These are phyloP conservation scores for Lyophyllum atratum DNA, from an alignment of 768 basidiomycete genomes.

Conservation along the genomic window DNA sequence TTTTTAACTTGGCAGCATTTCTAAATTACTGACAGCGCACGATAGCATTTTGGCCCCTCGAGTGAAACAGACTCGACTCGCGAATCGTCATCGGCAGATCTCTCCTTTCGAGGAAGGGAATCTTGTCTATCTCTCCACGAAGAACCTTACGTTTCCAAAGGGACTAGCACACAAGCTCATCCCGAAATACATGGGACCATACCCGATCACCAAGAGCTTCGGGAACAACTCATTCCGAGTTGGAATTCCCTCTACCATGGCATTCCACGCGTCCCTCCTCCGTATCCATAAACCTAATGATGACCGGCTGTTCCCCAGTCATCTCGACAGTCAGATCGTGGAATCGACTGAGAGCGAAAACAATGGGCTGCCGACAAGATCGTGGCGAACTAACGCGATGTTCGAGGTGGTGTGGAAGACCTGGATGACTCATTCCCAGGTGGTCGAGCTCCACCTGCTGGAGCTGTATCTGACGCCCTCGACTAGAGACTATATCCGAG, in stretches of 20 bases:
- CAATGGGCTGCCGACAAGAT: conserved; percentile 7
- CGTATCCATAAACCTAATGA: conserved; percentile 26
- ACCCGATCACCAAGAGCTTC: neutral
- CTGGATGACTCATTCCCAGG: conserved; percentile 1
- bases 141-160: conserved; percentile 4
- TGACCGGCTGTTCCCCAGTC: conserved; percentile 23
- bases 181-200: neutral
- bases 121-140: neutral
- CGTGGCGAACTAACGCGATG: neutral
- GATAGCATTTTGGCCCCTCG: conserved; percentile 28
- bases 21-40: conserved; percentile 30
- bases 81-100: conserved; percentile 13
- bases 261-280: conserved; percentile 33
- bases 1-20: too few relatives aligned
- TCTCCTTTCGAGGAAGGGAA: conserved; percentile 1
- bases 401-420: conserved; percentile 5
- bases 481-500: neutral
- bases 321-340: neutral
- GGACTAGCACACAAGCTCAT: neutral
- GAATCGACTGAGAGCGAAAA: neutral
- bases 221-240: conserved; percentile 9
- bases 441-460: neutral
- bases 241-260: conserved; percentile 18
- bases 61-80: conserved; percentile 20
- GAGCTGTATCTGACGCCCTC: conserved; percentile 1